phyloP scores from a whole-genome alignment of 495 filamentous ascomycete genomes.

The Xeromyces bisporus region DNA sequence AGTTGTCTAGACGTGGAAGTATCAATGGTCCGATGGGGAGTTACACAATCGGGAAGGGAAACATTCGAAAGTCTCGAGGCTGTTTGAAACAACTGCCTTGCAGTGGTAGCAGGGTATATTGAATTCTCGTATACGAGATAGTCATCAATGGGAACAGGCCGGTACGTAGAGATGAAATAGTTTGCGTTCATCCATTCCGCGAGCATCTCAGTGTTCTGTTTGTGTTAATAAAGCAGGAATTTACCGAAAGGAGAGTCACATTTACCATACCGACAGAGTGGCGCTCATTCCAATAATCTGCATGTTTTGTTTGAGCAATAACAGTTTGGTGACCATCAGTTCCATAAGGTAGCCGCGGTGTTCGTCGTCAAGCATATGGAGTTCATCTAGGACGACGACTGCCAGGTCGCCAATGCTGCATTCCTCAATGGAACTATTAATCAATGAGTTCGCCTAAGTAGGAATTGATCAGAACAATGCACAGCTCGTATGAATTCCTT shows the following conservation, averaged over 20 bases:
- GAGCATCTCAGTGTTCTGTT: conserved; percentile 48
- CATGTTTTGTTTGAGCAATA: conserved; percentile 48
- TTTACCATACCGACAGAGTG: conserved; percentile 45
- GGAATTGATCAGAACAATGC: too few species aligned
- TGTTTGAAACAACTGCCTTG: conserved; percentile 44
- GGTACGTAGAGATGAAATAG: conserved; percentile 57
- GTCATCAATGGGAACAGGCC: conserved; percentile 59
- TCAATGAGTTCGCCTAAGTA: conserved; percentile 59
- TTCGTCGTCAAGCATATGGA: conserved; percentile 71
- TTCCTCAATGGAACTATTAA: conserved; percentile 62
- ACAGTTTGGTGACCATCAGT: conserved; percentile 60
- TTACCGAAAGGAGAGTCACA: not conserved
- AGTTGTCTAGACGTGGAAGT: conserved; percentile 43
- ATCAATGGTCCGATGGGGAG: conserved; percentile 33
- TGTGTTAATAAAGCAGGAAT: conserved; percentile 5
- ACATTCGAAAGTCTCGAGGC: conserved; percentile 34
- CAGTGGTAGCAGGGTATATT: conserved; percentile 47
- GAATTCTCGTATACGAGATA: conserved; percentile 59
- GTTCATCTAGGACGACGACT: conserved; percentile 59
- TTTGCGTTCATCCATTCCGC: conserved; percentile 57
- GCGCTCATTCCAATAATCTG: conserved; percentile 78
- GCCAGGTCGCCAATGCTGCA: conserved; percentile 46
- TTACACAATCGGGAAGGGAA: conserved; percentile 18
- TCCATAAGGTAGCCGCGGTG: conserved; percentile 68
- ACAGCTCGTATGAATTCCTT: too few species aligned